These are phyloP conservation scores for Daldinia sp. DNA, from an alignment of 2,329 filamentous ascomycete genomes.

Conservation along the genomic window DNA sequence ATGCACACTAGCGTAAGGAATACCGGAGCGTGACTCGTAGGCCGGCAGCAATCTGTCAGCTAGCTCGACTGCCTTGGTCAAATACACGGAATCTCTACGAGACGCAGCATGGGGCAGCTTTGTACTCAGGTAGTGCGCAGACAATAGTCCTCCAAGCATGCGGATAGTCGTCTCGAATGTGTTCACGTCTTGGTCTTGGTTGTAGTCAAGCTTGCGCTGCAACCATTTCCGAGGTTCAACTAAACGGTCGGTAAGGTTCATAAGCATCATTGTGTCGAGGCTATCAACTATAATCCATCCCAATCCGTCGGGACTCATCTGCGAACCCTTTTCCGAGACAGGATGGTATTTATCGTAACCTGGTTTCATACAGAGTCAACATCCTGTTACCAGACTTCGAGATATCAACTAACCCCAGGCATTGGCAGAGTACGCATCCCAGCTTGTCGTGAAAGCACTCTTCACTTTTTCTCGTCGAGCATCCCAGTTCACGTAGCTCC, in stretches of 20 bases:
- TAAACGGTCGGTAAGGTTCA: conserved; percentile 90
- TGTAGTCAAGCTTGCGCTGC: conserved; percentile 79
- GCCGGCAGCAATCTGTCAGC: conserved; percentile 87
- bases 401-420: conserved; percentile 79
- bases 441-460: conserved; percentile 86
- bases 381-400: conserved; percentile 7
- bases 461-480: conserved; percentile 40
- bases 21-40: conserved; percentile 85
- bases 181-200: conserved; percentile 93
- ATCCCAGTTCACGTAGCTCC: conserved; percentile 34
- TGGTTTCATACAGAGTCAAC: conserved; percentile 53
- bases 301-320: conserved; percentile 88
- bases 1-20: conserved; percentile 91
- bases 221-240: conserved; percentile 89
- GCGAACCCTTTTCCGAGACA: conserved; percentile 76
- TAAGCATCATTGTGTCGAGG: conserved; percentile 94
- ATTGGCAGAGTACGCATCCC: conserved; percentile 89
- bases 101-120: conserved; percentile 79
- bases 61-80: conserved; percentile 92
- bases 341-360: conserved; percentile 88
- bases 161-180: conserved; percentile 97
- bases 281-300: conserved; percentile 98
- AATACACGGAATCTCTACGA: conserved; percentile 85
- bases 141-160: conserved; percentile 91
- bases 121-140: conserved; percentile 89